phyloP scores from a whole-genome alignment of 2,329 filamentous ascomycete genomes.

The Cladosporium cucumerinum region DNA sequence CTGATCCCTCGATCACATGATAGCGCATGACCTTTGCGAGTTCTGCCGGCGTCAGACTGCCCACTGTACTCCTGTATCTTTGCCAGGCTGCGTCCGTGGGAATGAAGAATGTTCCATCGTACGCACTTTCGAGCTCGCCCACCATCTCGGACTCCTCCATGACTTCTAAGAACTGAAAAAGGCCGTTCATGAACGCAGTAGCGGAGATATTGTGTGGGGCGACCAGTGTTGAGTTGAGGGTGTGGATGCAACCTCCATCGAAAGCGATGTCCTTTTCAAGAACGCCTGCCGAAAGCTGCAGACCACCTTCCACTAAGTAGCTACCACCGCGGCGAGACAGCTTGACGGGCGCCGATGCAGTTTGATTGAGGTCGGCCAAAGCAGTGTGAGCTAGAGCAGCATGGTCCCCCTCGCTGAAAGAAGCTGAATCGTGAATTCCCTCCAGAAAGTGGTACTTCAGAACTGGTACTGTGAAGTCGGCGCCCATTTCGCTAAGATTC shows the following conservation, averaged over 20 bases:
- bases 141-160: slow-evolving; percentile 15
- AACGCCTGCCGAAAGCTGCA: slow-evolving; percentile 13
- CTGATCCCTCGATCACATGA: slow-evolving; percentile 19
- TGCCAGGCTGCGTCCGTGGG: slow-evolving; percentile 19
- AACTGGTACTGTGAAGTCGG: slow-evolving; percentile 19
- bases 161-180: slow-evolving; percentile 19
- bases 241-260: slow-evolving; percentile 21
- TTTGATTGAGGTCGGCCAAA: slow-evolving; percentile 18
- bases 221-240: slow-evolving; percentile 21
- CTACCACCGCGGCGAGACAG: slow-evolving; percentile 4
- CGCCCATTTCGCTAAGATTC: slow-evolving; percentile 20
- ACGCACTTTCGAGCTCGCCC: slow-evolving; percentile 17
- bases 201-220: slow-evolving; percentile 24
- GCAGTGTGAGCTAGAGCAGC: slow-evolving; percentile 17
- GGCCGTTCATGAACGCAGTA: slow-evolving; percentile 17
- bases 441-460: slow-evolving; percentile 22
- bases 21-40: slow-evolving; percentile 18
- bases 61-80: slow-evolving; percentile 12
- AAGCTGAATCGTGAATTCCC: slow-evolving; percentile 12
- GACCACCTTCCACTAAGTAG: slow-evolving; percentile 20
- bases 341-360: slow-evolving; percentile 20
- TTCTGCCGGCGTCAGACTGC: slow-evolving; percentile 17
- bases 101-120: slow-evolving; percentile 22
- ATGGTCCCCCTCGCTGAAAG: slow-evolving; percentile 5
- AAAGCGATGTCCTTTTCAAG: slow-evolving; percentile 18